Conservation (phyloP, 2,329 filamentous ascomycete genomes). For the Penicillium brasilianum region DNA sequence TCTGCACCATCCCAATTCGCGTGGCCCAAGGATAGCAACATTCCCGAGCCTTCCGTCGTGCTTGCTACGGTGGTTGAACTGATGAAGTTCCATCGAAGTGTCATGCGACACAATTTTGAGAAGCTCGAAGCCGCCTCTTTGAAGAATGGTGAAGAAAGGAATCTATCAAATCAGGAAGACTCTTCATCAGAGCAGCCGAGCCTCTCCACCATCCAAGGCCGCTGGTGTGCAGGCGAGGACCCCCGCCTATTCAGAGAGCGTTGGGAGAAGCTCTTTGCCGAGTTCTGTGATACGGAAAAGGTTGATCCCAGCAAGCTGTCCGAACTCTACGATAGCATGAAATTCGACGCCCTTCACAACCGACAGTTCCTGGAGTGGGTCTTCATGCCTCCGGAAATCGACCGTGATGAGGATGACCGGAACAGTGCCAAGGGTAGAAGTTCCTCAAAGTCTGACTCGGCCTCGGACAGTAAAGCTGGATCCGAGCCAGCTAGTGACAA, state of each 20-base stretch:
- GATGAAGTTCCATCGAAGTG: conserved; percentile 95
- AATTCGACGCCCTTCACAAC: conserved; percentile 97
- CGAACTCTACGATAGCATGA: conserved; percentile 99
- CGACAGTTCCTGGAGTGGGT: conserved; percentile 96
- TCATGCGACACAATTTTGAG: conserved; percentile 93
- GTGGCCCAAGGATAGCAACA: conserved; percentile 84
- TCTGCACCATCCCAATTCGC: conserved; percentile 94
- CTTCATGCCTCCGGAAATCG: conserved; percentile 81
- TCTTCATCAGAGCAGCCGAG: conserved; percentile 52
- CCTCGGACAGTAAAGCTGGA: conserved; percentile 27
- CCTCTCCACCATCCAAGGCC: conserved; percentile 75
- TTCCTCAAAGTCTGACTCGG: conserved; percentile 26
- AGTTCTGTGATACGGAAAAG: conserved; percentile 96
- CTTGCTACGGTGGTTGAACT: conserved; percentile 89
- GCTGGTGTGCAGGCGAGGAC: conserved; percentile 97
- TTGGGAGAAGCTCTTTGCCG: conserved; percentile 97
- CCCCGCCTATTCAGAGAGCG: conserved; percentile 92
- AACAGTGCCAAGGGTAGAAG: conserved; percentile 36
- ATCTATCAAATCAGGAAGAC: conserved; percentile 24
- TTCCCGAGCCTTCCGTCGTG: conserved; percentile 91
- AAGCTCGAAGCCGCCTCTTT: conserved; percentile 68
- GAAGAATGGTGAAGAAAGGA: conserved; percentile 19
- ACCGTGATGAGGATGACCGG: conserved; percentile 71
- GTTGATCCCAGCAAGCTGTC: conserved; percentile 98
- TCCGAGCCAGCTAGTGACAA: conserved; percentile 34